Evolutionary conservation across 1,284 basidiomycete genomes (phyloP).

Genomic region (Irpex rosettiformis): DNA sequence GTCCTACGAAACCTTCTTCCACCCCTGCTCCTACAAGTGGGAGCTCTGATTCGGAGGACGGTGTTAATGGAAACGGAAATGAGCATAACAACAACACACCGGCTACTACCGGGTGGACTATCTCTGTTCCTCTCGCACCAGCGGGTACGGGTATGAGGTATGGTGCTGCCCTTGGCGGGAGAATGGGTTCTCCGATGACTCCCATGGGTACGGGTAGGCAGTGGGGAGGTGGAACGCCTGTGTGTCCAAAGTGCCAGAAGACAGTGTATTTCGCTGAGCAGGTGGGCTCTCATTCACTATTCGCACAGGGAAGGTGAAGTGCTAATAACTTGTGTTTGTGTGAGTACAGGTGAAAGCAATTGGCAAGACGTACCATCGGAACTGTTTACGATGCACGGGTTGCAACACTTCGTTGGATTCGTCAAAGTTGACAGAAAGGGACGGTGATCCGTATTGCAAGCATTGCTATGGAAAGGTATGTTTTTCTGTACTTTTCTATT

Average conservation of each 20-base stretch:
- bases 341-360: constrained; percentile 62
- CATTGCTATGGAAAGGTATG: constrained; percentile 71
- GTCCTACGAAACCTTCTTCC: constrained; percentile 12
- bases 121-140: constrained; percentile 32
- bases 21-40: neutral
- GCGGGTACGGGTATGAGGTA: constrained; percentile 50
- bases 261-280: constrained; percentile 66
- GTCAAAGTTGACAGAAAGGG: constrained; percentile 66
- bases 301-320: too few species aligned
- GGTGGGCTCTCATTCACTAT: constrained; percentile 27
- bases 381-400: constrained; percentile 68
- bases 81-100: neutral
- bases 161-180: constrained; percentile 39
- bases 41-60: neutral
- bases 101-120: neutral
- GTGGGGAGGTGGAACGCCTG: constrained; percentile 46
- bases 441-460: constrained; percentile 64
- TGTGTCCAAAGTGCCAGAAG: constrained; percentile 55
- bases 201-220: constrained; percentile 31
- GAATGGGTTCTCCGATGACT: constrained; percentile 18
- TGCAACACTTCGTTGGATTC: constrained; percentile 67
- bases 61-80: neutral
- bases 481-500: constrained; percentile 1
- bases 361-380: constrained; percentile 73
- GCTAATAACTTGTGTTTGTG: neutral